Percentiles rank a stretch among this genome's conserved stretches.
These are phyloP conservation scores for Aspergillus texensis DNA, from an alignment of 2,329 filamentous ascomycete species.

Conservation along the genomic window DNA sequence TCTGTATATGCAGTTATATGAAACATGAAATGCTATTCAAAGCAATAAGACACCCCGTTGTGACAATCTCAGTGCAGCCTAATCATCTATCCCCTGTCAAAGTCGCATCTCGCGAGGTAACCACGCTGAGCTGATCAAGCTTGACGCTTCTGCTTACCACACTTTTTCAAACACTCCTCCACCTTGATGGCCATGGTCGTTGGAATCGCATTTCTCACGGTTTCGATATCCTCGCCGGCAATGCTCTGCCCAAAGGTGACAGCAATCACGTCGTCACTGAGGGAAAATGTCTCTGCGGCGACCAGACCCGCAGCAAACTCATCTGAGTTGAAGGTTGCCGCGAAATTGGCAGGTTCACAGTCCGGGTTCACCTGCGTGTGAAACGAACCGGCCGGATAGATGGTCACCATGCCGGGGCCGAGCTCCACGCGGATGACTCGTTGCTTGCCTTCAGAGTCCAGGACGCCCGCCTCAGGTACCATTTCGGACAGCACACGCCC, in stretches of 20 bases:
- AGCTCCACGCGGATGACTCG: slow-evolving; percentile 23
- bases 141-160: slow-evolving; percentile 22
- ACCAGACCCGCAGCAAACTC: slow-evolving; percentile 26
- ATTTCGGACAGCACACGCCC: slow-evolving; percentile 24
- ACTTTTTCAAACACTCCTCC: slow-evolving; percentile 30
- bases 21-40: too few species aligned
- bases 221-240: slow-evolving; percentile 27
- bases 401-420: slow-evolving; percentile 22
- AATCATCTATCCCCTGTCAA: too few species aligned
- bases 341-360: slow-evolving; percentile 27
- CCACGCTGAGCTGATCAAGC: not conserved
- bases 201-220: slow-evolving; percentile 22
- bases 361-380: slow-evolving; percentile 31
- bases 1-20: too few species aligned
- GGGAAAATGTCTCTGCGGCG: slow-evolving; percentile 20
- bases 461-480: slow-evolving; percentile 21
- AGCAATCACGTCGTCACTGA: slow-evolving; percentile 25
- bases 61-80: too few species aligned
- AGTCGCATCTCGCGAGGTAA: not conserved
- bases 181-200: slow-evolving; percentile 20
- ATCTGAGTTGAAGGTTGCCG: slow-evolving; percentile 26
- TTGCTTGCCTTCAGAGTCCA: slow-evolving; percentile 19
- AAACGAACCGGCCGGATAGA: slow-evolving; percentile 30
- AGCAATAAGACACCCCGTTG: too few species aligned
- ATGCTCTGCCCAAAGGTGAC: slow-evolving; percentile 24